Percentiles rank a stretch among this genome's conserved stretches.
Conservation (phyloP, 1,284 basidiomycete genomes). For the Malassezia arunalokei region DNA sequence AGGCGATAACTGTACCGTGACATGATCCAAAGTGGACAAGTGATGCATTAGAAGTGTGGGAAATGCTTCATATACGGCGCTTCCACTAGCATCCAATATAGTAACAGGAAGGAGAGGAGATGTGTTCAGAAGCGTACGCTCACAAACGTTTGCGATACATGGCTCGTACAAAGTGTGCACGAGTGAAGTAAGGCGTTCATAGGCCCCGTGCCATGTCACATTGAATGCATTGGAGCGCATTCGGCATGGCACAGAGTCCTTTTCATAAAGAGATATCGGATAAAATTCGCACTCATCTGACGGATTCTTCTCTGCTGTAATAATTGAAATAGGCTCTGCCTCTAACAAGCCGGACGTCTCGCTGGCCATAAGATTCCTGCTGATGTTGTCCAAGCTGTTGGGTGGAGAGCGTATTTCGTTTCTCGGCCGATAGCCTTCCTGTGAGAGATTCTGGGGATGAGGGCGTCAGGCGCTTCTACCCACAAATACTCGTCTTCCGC, state of each 20-base stretch:
- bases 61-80: background rate
- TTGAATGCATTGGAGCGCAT: background rate
- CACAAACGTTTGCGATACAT: background rate
- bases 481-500: background rate
- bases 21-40: background rate
- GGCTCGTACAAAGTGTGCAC: background rate
- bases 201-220: background rate
- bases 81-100: background rate
- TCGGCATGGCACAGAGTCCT: background rate
- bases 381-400: too few relatives aligned
- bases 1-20: background rate
- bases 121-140: background rate
- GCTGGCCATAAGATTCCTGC: background rate
- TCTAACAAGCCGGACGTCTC: constrained; percentile 5
- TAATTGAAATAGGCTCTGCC: background rate
- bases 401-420: too few relatives aligned
- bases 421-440: too few relatives aligned
- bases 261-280: background rate
- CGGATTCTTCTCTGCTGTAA: too few relatives aligned
- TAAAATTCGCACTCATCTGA: too few relatives aligned
- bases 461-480: too few relatives aligned
- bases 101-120: background rate
- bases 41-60: background rate
- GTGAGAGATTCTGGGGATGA: too few relatives aligned
- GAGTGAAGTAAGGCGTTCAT: background rate